These are phyloP conservation scores for Pelargonium citronellum DNA, from an alignment of 441 rosid genomes.

Conservation along the genomic window DNA sequence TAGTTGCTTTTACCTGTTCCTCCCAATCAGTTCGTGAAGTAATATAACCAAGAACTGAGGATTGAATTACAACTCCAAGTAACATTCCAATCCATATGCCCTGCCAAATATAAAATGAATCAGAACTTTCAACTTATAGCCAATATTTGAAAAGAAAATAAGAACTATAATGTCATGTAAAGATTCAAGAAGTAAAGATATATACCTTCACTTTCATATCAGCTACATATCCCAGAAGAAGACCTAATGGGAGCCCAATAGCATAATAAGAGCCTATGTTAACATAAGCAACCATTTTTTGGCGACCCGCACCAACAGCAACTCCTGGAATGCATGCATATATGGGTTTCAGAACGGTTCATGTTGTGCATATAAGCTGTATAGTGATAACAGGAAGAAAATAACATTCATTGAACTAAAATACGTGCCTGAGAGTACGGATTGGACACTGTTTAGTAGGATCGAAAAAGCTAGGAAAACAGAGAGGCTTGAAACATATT, in stretches of 20 bases:
- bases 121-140: neutral
- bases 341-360: neutral
- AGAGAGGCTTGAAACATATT: constrained; percentile 40
- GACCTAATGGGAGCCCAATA: constrained; percentile 40
- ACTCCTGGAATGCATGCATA: constrained; percentile 27
- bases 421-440: constrained; percentile 29
- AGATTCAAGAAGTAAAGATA: neutral
- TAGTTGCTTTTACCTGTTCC: constrained; percentile 18
- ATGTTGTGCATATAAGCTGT: neutral
- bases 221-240: constrained; percentile 30
- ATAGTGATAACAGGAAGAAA: neutral
- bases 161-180: neutral
- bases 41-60: constrained; percentile 12
- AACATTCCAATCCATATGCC: constrained; percentile 25
- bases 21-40: constrained; percentile 25
- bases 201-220: constrained; percentile 25
- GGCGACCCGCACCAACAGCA: constrained; percentile 42
- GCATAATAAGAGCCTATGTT: constrained; percentile 35
- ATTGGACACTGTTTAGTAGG: constrained; percentile 50
- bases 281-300: constrained; percentile 36
- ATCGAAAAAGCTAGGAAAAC: constrained; percentile 50
- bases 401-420: neutral
- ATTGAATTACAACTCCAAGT: constrained; percentile 15
- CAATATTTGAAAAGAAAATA: neutral
- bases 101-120: neutral